These are phyloP conservation scores for Lachancea sp. DNA, from an alignment of 805 yeast genomes.

Conservation along the genomic window DNA sequence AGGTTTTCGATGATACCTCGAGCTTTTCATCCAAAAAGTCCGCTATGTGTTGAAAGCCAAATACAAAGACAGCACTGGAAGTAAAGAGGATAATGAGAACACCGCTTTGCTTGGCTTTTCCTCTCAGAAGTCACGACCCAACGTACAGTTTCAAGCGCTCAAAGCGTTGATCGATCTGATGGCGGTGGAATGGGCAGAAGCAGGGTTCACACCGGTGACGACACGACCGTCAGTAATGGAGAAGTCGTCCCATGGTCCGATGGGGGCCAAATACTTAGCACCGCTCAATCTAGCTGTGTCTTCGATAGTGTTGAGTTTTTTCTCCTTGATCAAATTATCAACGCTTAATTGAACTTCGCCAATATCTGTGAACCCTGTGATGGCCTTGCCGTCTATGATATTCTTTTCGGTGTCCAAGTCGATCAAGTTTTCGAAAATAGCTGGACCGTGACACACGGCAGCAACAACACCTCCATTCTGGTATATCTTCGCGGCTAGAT, in stretches of 20 bases:
- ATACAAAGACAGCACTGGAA: too few relatives aligned
- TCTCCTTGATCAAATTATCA: slow-evolving; percentile 24
- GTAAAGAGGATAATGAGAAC: too few relatives aligned
- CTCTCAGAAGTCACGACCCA: too few relatives aligned
- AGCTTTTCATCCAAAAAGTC: too few relatives aligned
- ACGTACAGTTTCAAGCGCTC: too few relatives aligned
- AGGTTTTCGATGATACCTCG: too few relatives aligned
- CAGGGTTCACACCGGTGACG: slow-evolving; percentile 64
- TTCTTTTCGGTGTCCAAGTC: slow-evolving; percentile 39
- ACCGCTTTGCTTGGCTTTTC: too few relatives aligned
- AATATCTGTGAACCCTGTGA: slow-evolving; percentile 55
- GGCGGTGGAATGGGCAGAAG: slow-evolving; percentile 47
- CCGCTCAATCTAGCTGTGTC: slow-evolving; percentile 36
- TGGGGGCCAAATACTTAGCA: slow-evolving; percentile 42
- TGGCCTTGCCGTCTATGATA: slow-evolving; percentile 45
- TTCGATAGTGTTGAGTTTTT: slow-evolving; percentile 26
- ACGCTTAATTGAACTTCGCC: slow-evolving; percentile 40
- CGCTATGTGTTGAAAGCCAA: too few relatives aligned
- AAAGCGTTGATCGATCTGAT: slow-evolving; percentile 10
- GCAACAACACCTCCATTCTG: slow-evolving; percentile 48
- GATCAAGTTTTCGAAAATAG: slow-evolving; percentile 44
- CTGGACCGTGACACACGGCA: slow-evolving; percentile 60
- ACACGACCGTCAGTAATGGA: slow-evolving; percentile 50
- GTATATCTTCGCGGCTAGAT: slow-evolving; percentile 42
- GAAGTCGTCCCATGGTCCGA: slow-evolving; percentile 46